Evolutionary conservation across 768 basidiomycete species (phyloP).

Genomic region (Tulasnella calospora): DNA sequence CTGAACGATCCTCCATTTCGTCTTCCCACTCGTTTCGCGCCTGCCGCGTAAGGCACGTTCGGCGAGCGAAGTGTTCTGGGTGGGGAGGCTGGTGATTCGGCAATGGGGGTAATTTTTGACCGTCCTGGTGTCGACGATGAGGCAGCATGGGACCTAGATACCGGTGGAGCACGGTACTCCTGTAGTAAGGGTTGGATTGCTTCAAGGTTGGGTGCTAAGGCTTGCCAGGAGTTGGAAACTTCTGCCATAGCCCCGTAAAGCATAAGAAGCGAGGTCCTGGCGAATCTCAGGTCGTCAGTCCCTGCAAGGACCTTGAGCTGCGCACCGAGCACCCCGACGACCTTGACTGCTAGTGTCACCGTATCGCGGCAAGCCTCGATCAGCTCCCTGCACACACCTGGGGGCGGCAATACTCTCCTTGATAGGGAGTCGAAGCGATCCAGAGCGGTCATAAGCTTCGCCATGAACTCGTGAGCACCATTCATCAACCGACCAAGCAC

Average conservation of each 20-base stretch:
- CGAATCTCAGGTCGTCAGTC: constrained; percentile 78
- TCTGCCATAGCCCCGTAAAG: constrained; percentile 88
- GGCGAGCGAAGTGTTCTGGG: constrained; percentile 30
- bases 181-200: constrained; percentile 60
- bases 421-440: constrained; percentile 87
- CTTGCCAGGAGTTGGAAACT: constrained; percentile 78
- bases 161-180: constrained; percentile 41
- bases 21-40: constrained; percentile 49
- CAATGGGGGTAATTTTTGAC: constrained; percentile 17
- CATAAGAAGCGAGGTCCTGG: constrained; percentile 78
- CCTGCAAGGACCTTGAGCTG: constrained; percentile 74
- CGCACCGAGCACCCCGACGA: constrained; percentile 72
- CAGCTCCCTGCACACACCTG: constrained; percentile 71
- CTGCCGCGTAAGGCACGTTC: not conserved
- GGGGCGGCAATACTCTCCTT: constrained; percentile 57
- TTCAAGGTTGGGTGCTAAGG: constrained; percentile 65
- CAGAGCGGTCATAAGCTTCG: constrained; percentile 76
- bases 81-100: constrained; percentile 29
- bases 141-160: constrained; percentile 31
- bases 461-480: constrained; percentile 75
- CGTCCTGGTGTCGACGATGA: constrained; percentile 23
- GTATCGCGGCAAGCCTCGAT: constrained; percentile 81
- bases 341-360: constrained; percentile 78
- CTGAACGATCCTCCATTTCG: constrained; percentile 96
- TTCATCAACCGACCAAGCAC: constrained; percentile 80